Evolutionary conservation across 2,329 filamentous ascomycete genomes (phyloP), one percentile per base, ranked within the genome.

Genomic region (Pestalotiopsis sp.): DNA sequence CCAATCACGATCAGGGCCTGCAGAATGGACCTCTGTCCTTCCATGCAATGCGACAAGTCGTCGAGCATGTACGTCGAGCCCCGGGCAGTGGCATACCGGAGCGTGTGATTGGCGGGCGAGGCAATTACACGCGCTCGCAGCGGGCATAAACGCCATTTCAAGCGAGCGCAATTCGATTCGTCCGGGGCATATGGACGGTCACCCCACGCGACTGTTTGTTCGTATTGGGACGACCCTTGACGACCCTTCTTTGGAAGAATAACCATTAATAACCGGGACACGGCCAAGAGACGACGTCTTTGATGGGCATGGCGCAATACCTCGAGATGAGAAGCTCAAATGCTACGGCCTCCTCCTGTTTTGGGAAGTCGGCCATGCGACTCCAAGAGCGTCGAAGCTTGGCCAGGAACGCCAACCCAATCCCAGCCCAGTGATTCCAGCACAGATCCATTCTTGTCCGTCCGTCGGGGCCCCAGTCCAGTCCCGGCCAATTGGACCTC

Each of bases 101-200:
- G 45, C 45, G 45, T n/a, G 17, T 52, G 45, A 52, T 52, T 52
- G 45, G 45, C 45, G n/a, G 45, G 9, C 20, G 45, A 52, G 45
- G 45, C 45, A 52, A 52, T 52, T 52, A 52, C 45, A 52, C 45
- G 45, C 45, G 45, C 31, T 20, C 31, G 27, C 31, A 17, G 31
- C 25, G 25, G 59, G 59, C 59, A 62, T 39, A 39, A 13, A 36
- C n/a, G 59, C 59, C 59, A 62, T 38, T 62, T 62, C 27, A 62
- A 62, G 25, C 59, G 59, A 62, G 31, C 31, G 31, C 31, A 62
- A 62, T 12, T 62, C 45, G 27, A 62, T 62, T 62, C 31, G 59
- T 62, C 31, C 27, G 59, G 27, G 25, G 36, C 1, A 62, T 52
- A 6, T 52, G 45, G 45, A 36, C 31, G 31, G 31, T 36, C 31